Percentiles rank a stretch among this genome's conserved stretches.
phyloP scores from a whole-genome alignment of 768 basidiomycete species.

The Boletus reticulatus region DNA sequence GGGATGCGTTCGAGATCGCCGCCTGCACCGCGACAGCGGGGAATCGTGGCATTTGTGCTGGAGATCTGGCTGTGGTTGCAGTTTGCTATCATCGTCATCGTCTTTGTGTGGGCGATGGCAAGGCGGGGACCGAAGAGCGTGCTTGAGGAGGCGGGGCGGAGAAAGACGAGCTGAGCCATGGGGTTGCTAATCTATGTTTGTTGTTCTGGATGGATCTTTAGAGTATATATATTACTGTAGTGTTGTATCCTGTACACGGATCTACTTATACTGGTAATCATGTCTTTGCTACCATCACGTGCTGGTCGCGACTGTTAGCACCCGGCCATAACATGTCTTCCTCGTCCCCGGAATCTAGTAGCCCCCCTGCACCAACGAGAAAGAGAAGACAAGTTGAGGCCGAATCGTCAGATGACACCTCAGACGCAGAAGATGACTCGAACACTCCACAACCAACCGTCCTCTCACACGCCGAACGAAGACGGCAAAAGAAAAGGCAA shows the following conservation, averaged over 20 bases:
- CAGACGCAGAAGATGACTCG: conserved; percentile 5
- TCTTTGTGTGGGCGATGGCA: conserved; percentile 83
- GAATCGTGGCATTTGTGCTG: conserved; percentile 47
- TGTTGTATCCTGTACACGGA: conserved; percentile 16
- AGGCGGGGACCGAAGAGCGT: conserved; percentile 72
- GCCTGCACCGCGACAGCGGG: conserved; percentile 27
- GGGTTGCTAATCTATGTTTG: conserved; percentile 1
- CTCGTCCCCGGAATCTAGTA: conserved; percentile 31
- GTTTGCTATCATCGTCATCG: conserved; percentile 67
- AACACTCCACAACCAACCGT: conserved; percentile 31
- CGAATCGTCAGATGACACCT: conserved; percentile 20
- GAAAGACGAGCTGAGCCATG: conserved; percentile 13
- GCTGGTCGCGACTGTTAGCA: background rate
- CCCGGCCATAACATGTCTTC: conserved; percentile 9
- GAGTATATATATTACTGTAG: conserved; percentile 13
- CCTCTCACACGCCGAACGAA: conserved; percentile 73
- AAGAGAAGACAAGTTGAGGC: conserved; percentile 24
- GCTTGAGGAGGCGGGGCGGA: conserved; percentile 44
- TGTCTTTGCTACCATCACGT: conserved; percentile 9
- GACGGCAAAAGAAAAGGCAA: conserved; percentile 55
- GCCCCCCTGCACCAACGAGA: conserved; percentile 24
- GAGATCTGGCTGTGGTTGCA: conserved; percentile 87
- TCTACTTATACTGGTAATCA: conserved; percentile 3
- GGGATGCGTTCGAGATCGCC: conserved; percentile 7
- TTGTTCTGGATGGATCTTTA: conserved; percentile 10